A percentile compares a stretch with the other conserved stretches of the same genome.
Evolutionary conservation across 805 yeast genomes (phyloP).

Genomic region (Alloascoidea africana): DNA sequence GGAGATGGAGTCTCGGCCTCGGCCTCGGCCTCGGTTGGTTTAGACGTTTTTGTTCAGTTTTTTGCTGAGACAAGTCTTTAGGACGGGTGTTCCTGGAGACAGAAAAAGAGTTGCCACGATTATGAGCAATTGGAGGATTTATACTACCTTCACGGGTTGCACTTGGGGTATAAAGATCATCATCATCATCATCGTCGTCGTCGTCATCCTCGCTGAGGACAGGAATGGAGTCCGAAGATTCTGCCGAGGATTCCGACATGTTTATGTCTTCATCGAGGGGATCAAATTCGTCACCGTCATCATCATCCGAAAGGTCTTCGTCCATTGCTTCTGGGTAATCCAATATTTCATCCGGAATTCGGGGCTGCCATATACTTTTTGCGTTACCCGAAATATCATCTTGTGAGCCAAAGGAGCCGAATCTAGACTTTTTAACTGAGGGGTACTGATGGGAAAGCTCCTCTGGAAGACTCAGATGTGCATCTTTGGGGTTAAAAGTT

Average conservation of each 20-base stretch:
- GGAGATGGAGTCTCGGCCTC: too few species aligned
- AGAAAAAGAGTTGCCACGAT: too few species aligned
- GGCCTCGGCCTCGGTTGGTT: background rate
- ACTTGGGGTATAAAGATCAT: conserved; percentile 1
- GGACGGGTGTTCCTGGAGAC: too few species aligned
- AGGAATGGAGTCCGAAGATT: background rate
- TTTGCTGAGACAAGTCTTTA: background rate
- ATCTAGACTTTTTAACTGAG: too few species aligned
- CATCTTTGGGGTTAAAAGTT: conserved; percentile 3
- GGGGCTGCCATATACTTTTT: too few species aligned
- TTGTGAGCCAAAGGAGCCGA: too few species aligned
- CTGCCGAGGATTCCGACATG: too few species aligned
- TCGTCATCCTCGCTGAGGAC: too few species aligned
- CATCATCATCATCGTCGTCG: background rate
- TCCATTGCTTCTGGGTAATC: background rate
- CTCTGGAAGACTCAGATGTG: conserved; percentile 2
- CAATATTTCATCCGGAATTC: background rate
- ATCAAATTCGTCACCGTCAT: conserved; percentile 1
- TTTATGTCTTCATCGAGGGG: too few species aligned
- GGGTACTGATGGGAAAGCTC: background rate
- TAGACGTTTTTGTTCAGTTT: background rate
- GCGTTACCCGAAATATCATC: too few species aligned
- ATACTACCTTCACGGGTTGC: background rate
- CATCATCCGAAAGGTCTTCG: background rate
- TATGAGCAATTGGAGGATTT: background rate